Conservation (phyloP, 805 yeast species). For the Starmerella riodocensis region DNA sequence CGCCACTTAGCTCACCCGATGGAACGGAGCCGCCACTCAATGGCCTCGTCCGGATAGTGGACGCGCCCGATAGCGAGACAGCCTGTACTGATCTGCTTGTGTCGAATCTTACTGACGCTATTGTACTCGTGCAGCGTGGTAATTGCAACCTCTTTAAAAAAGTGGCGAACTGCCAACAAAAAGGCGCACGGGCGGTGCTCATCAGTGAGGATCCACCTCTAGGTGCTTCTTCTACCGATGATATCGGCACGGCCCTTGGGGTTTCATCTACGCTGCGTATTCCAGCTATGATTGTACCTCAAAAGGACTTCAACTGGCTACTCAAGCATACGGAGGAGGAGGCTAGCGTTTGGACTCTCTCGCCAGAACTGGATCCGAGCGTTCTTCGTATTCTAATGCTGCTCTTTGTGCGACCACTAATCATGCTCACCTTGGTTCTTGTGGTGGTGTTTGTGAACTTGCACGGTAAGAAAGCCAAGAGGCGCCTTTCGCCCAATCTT, state of each 20-base stretch:
- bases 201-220: constrained; percentile 34
- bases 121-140: constrained; percentile 36
- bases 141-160: constrained; percentile 44
- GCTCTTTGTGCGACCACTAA: constrained; percentile 31
- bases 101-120: constrained; percentile 3
- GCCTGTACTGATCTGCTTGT: constrained; percentile 17
- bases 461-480: constrained; percentile 25
- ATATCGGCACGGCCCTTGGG: constrained; percentile 29
- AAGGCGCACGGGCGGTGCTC: constrained; percentile 40
- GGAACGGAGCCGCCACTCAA: not conserved
- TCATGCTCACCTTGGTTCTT: constrained; percentile 29
- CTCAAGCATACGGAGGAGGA: constrained; percentile 4
- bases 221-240: not conserved
- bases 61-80: not conserved
- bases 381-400: constrained; percentile 29
- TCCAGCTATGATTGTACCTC: constrained; percentile 42
- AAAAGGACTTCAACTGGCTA: constrained; percentile 31
- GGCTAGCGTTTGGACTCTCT: constrained; percentile 14
- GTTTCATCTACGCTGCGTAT: constrained; percentile 23
- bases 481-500: constrained; percentile 29
- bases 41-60: not conserved
- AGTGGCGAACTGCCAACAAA: constrained; percentile 33
- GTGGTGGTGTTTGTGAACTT: constrained; percentile 28
- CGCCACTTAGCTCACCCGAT: constrained; percentile 3
- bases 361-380: constrained; percentile 18